Conservation (phyloP, 805 yeast species). For the Myxozyma neotropica region DNA sequence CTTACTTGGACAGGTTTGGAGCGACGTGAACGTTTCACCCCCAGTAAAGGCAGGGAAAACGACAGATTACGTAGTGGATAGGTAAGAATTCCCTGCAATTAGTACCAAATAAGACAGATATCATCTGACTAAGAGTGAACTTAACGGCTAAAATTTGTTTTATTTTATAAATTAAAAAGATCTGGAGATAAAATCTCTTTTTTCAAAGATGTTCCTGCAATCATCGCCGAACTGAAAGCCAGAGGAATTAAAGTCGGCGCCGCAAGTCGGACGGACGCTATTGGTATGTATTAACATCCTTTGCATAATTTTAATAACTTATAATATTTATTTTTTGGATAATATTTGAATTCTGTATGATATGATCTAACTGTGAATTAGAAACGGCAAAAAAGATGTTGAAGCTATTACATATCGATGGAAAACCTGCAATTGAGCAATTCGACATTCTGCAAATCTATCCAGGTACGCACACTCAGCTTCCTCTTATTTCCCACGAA, state of each 20-base stretch:
- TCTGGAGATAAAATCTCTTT: conserved; percentile 59
- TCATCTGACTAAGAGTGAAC: no score
- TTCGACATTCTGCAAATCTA: conserved; percentile 74
- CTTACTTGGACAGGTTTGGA: conserved; percentile 54
- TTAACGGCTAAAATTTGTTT: no score
- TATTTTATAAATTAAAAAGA: no score
- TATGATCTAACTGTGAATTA: neutral
- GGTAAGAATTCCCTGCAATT: no score
- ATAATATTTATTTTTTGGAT: no score
- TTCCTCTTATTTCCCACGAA: no score
- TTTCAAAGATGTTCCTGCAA: conserved; percentile 68
- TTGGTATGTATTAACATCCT: conserved; percentile 46
- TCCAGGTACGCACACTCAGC: no score
- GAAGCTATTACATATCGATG: conserved; percentile 54
- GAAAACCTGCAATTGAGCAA: conserved; percentile 53
- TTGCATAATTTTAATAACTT: conserved; percentile 10
- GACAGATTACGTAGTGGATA: conserved; percentile 51
- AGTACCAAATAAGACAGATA: no score
- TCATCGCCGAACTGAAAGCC: conserved; percentile 55
- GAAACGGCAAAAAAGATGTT: conserved; percentile 64
- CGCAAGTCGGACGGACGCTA: conserved; percentile 81
- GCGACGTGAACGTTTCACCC: conserved; percentile 68
- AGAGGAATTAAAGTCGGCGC: conserved; percentile 58
- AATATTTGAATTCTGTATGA: neutral
- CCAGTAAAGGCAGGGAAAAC: conserved; percentile 51